phyloP scores from a whole-genome alignment of 192 early-diverging fungal species.

The Funneliformis mosseae region DNA sequence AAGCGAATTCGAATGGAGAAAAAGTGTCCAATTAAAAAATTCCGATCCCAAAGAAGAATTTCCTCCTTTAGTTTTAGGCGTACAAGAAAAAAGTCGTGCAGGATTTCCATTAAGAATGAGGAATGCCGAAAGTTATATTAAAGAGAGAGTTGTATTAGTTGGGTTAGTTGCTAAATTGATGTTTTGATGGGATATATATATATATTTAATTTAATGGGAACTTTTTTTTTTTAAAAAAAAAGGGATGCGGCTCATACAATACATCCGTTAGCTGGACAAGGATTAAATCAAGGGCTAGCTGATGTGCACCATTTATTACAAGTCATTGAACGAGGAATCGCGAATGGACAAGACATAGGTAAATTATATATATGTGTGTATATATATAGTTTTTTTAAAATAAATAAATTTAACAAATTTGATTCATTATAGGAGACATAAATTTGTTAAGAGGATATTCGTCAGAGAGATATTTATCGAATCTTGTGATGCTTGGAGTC shows the following conservation, averaged over 20 bases:
- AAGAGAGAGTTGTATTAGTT: conserved; percentile 80
- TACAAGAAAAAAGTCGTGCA: conserved; percentile 69
- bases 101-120: conserved; percentile 85
- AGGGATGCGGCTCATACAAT: conserved; percentile 95
- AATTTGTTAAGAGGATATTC: conserved; percentile 80
- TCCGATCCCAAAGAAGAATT: conserved; percentile 11
- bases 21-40: conserved; percentile 36
- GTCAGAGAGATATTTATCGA: conserved; percentile 77
- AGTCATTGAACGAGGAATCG: conserved; percentile 64
- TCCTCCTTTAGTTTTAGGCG: conserved; percentile 63
- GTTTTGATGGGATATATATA: background rate
- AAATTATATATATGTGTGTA: conserved; percentile 8
- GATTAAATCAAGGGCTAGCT: conserved; percentile 89
- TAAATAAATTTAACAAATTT: background rate
- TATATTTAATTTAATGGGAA: background rate
- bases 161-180: conserved; percentile 53
- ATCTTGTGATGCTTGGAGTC: conserved; percentile 82
- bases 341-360: conserved; percentile 83
- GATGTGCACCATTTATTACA: conserved; percentile 76
- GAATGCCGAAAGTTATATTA: conserved; percentile 76
- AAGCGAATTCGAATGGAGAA: conserved; percentile 72
- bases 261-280: conserved; percentile 96
- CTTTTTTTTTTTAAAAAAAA: conserved; percentile 16
- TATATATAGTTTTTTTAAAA: background rate
- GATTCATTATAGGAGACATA: conserved; percentile 49